Evolutionary conservation across 164 flowering plant species (phyloP), one percentile per base, ranked within the genome.

Genomic region (Protea cynaroides): DNA sequence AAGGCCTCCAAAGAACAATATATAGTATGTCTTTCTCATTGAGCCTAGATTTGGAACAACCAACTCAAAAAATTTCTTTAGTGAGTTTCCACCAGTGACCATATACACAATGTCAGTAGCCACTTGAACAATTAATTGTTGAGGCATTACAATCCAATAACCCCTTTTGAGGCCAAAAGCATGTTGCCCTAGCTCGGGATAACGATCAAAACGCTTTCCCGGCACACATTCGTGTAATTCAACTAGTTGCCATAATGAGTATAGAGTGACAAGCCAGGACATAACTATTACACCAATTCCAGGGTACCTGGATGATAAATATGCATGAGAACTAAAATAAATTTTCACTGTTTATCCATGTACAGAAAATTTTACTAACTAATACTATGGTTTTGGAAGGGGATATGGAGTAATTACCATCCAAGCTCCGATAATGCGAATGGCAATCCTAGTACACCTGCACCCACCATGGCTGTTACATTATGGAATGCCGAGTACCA

Each of bases 221-320:
- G 80, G 76, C 38, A 67, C 76, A 29, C 54, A 19, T 63, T 79
- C 82, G n/a, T 79, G 82, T 70, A 79, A 7, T 34, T 74, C 71
- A 1, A 76, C 72, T 55, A 79, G 15, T 66, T 79, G 75, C 82
- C 78, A 73, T 12, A 76, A 25, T 0, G 79, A 52, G 46, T 75
- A 79, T 1, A 76, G 56, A 7, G 82, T 79, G 58, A 76, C 53
- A 2, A 70, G 0, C 80, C 80, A 76, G 10, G 82, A 76, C 1
- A 69, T 12, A 1, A 34, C 1, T 21, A 79, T 25, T 0, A 62
- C 62, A 0, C 19, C 11, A 0, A 74, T 23, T 25, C 80, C 82
- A 21, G 76, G 64, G 24, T 15, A 24, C 81, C 81, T 77, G 50
- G 4, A 40, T 1, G 34, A 40, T 10, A 37, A 37, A 37, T 4